Evolutionary conservation across 805 yeast genomes (phyloP).

Genomic region (Cyberlindnera nakhonratchasimensis): DNA sequence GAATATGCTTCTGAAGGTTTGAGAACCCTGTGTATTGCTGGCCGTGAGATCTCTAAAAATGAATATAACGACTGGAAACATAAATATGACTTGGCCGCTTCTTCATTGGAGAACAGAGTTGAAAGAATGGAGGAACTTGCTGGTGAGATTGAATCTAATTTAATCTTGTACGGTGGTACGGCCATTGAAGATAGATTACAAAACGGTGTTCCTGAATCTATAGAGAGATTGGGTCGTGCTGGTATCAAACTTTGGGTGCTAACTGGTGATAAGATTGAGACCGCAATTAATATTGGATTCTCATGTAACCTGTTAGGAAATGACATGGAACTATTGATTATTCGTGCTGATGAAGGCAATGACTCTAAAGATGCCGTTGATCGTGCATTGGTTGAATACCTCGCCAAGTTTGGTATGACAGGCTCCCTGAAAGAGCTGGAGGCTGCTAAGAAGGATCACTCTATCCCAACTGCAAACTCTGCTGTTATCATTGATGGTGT

Average conservation of each 20-base stretch:
- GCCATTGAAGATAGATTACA: conserved; percentile 84
- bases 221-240: conserved; percentile 63
- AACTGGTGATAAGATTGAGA: conserved; percentile 88
- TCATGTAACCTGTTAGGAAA: conserved; percentile 74
- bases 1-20: conserved; percentile 81
- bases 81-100: conserved; percentile 60
- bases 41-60: conserved; percentile 58
- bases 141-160: conserved; percentile 64
- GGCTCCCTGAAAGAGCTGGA: conserved; percentile 59
- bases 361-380: conserved; percentile 8
- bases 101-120: conserved; percentile 62
- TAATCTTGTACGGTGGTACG: conserved; percentile 72
- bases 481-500: conserved; percentile 82
- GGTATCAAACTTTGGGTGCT: conserved; percentile 85
- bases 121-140: conserved; percentile 72
- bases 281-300: conserved; percentile 84
- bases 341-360: conserved; percentile 45
- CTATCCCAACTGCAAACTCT: conserved; percentile 61
- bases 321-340: conserved; percentile 70
- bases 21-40: conserved; percentile 78
- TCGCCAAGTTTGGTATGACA: conserved; percentile 50
- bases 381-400: conserved; percentile 35
- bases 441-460: conserved; percentile 52
- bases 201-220: conserved; percentile 84
- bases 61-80: conserved; percentile 62